Evolutionary conservation across 2,329 filamentous ascomycete species (phyloP), one percentile per base, ranked within the genome.

Genomic region (Sclerotiophoma versabilis): DNA sequence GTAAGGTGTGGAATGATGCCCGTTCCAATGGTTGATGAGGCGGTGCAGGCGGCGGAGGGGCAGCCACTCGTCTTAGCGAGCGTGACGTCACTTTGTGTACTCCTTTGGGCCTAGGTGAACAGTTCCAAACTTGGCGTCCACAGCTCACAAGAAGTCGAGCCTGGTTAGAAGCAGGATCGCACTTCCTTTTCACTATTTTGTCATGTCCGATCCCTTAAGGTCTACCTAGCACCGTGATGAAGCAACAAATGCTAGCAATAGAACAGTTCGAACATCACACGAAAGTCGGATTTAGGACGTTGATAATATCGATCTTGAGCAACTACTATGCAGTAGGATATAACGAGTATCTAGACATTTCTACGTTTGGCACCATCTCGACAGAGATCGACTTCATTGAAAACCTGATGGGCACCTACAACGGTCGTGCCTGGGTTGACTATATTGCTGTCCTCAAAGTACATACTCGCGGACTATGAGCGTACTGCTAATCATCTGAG

Each of bases 381-480:
- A 44, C 48, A 12, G 48, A 51, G 20, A 44, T 51, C 19, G 44
- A 51, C 12, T 51, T 51, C 15, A 14, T 50, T 12, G 48, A 39
- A 10, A 51, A 51, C 11, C 32, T 51, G 32, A 39, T 44, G 8
- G 48, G 48, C 32, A 51, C 39, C 38, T 51, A 51, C 38, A 51
- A 51, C 11, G 48, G 44, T 30, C 48, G 44, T n/a, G 39, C 48
- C 48, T 23, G 48, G 44, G 23, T 33, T 51, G 39, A 51, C n/a
- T n/a, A n/a, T 51, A 41, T 34, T 39, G 9, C 20, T 52, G 22
- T n/a, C n/a, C n/a, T 45, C 41, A 4, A 45, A 52, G 34, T 52
- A 52, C 33, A 52, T 41, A 22, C 49, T 52, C n/a, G 33, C 30
- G 5, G 49, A 52, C 15, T 52, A 38, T 17, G 41, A 39, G 6